Evolutionary conservation across 148 eudicot species (phyloP).

Genomic region (Rhododendron ferrugineum): DNA sequence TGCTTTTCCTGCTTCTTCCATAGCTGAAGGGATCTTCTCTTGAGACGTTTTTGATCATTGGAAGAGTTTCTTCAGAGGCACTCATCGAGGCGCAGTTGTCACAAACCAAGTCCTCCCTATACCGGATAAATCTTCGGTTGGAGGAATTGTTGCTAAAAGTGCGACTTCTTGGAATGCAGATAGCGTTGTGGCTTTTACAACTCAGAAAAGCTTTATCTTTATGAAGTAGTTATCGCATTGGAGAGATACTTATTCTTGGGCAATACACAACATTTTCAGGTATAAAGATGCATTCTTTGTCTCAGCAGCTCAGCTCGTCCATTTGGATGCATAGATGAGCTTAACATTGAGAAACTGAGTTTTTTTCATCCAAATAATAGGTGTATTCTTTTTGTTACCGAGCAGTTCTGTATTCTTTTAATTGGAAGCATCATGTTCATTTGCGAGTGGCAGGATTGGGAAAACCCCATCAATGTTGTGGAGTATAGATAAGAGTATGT

Average conservation of each 20-base stretch:
- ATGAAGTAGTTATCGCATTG: constrained; percentile 11
- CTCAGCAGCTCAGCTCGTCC: constrained; percentile 5
- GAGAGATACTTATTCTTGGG: background rate
- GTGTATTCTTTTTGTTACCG: constrained; percentile 8
- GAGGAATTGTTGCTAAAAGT: constrained; percentile 53
- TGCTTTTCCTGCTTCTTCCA: constrained; percentile 7
- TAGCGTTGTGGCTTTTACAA: constrained; percentile 65
- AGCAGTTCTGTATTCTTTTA: constrained; percentile 1
- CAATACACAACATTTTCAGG: background rate
- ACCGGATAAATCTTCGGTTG: constrained; percentile 51
- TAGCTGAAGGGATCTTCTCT: constrained; percentile 79
- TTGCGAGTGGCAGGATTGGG: background rate
- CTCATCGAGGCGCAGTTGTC: constrained; percentile 53
- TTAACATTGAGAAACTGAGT: background rate
- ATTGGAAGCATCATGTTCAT: constrained; percentile 7
- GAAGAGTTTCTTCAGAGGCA: constrained; percentile 90
- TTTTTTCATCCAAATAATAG: background rate
- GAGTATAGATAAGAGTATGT: background rate
- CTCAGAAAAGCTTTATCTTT: constrained; percentile 34
- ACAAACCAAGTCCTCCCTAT: constrained; percentile 42
- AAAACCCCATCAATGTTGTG: constrained; percentile 3
- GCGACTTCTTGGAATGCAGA: constrained; percentile 63
- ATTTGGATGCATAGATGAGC: background rate
- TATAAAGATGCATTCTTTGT: constrained; percentile 9
- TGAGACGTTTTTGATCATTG: constrained; percentile 80